A percentile compares a stretch with the other conserved stretches of the same genome.
Evolutionary conservation across 2,329 filamentous ascomycete genomes (phyloP).

Genomic region (Gaeumannomyces sp.): DNA sequence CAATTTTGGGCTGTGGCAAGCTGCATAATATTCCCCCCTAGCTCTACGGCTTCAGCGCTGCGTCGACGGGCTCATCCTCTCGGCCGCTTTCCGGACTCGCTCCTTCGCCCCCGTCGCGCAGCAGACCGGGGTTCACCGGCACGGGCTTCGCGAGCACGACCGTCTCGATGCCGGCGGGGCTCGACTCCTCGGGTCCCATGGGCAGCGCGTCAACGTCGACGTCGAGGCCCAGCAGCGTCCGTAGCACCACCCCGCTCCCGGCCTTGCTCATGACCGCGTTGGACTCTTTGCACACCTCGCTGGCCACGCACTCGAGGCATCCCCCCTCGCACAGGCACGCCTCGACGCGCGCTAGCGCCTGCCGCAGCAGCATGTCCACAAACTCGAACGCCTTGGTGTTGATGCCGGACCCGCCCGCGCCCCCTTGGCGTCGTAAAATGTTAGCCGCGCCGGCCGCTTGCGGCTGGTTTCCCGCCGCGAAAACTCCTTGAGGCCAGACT

Average conservation of each 20-base stretch:
- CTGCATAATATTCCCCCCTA: not conserved
- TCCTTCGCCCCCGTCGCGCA: not conserved
- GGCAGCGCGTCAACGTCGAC: constrained; percentile 81
- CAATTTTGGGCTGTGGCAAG: not conserved
- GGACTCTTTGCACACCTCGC: constrained; percentile 74
- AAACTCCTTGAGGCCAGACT: constrained; percentile 82
- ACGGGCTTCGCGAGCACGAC: constrained; percentile 69
- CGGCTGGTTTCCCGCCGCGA: constrained; percentile 50
- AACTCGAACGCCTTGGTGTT: constrained; percentile 93
- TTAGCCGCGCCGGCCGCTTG: constrained; percentile 81
- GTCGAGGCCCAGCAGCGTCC: constrained; percentile 65
- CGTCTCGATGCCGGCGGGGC: constrained; percentile 72
- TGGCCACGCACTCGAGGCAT: constrained; percentile 85
- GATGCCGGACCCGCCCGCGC: constrained; percentile 75
- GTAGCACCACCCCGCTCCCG: constrained; percentile 75
- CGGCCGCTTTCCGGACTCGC: not conserved
- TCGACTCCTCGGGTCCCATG: constrained; percentile 71
- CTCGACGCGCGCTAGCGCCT: constrained; percentile 71
- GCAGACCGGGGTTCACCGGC: constrained; percentile 23
- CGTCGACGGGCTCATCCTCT: not conserved
- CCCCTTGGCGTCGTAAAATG: constrained; percentile 96
- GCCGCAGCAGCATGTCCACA: constrained; percentile 67
- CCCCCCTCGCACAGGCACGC: constrained; percentile 67
- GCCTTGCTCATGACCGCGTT: constrained; percentile 94
- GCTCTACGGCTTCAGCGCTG: not conserved